These are phyloP conservation scores for Pythium guiyangense DNA, from an alignment of 352 stramenopile genomes.

Conservation along the genomic window DNA sequence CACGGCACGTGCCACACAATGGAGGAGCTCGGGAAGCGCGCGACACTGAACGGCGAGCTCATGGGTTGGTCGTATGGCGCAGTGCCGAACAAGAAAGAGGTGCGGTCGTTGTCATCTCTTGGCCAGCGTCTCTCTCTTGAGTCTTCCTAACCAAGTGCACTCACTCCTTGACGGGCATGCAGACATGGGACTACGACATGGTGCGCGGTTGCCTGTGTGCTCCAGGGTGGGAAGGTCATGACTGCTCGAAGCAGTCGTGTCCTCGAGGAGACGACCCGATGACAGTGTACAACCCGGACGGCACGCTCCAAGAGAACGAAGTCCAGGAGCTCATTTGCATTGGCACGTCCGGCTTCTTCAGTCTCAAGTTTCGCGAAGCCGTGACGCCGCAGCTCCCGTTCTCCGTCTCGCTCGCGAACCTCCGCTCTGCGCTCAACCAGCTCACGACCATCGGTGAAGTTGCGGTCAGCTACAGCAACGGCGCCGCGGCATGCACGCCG, in stretches of 20 bases:
- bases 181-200: constrained; percentile 89
- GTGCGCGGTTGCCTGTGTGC: constrained; percentile 84
- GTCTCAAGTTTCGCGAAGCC: constrained; percentile 63
- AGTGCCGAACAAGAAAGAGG: constrained; percentile 74
- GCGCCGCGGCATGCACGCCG: constrained; percentile 31
- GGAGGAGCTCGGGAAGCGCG: constrained; percentile 52
- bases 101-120: neutral
- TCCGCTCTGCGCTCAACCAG: constrained; percentile 30
- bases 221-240: constrained; percentile 86
- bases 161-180: neutral
- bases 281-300: constrained; percentile 33
- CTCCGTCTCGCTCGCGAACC: constrained; percentile 15
- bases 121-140: neutral
- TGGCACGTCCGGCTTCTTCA: constrained; percentile 62
- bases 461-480: constrained; percentile 36
- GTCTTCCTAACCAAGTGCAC: neutral
- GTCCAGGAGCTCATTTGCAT: constrained; percentile 73
- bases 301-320: constrained; percentile 64
- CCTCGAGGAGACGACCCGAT: constrained; percentile 87
- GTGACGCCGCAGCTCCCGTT: constrained; percentile 54
- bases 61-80: constrained; percentile 55
- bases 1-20: constrained; percentile 85
- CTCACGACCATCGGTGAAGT: constrained; percentile 50
- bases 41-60: constrained; percentile 49
- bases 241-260: constrained; percentile 85